phyloP scores from a whole-genome alignment of 2,329 filamentous ascomycete species.

The Gnomoniopsis smithogilvyi region DNA sequence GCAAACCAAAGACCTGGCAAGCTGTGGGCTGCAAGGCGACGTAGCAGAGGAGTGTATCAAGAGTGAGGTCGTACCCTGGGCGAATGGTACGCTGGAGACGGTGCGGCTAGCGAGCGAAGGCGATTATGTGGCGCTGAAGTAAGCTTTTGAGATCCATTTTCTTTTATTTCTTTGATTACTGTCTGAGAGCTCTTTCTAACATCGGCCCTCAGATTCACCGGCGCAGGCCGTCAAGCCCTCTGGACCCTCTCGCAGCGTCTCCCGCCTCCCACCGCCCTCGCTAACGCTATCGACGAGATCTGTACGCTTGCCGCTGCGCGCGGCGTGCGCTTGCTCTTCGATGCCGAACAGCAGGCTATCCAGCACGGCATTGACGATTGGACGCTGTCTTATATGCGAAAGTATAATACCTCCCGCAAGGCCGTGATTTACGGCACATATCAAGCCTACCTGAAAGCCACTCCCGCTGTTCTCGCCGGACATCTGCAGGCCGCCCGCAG shows the following conservation, averaged over 20 bases:
- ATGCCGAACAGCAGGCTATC: slow-evolving; percentile 78
- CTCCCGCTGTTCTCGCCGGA: slow-evolving; percentile 50
- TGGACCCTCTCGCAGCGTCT: slow-evolving; percentile 61
- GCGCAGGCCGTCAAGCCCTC: slow-evolving; percentile 72
- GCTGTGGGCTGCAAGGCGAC: slow-evolving; percentile 39
- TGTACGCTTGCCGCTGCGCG: slow-evolving; percentile 68
- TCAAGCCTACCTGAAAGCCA: slow-evolving; percentile 70
- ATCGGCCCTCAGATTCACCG: slow-evolving; percentile 59
- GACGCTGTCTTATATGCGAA: slow-evolving; percentile 72
- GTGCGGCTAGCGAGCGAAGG: slow-evolving; percentile 68
- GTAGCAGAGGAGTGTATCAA: slow-evolving; percentile 46
- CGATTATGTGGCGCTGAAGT: slow-evolving; percentile 66
- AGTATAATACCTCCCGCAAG: slow-evolving; percentile 57
- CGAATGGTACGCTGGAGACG: slow-evolving; percentile 69
- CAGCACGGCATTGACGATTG: slow-evolving; percentile 79
- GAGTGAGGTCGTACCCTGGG: slow-evolving; percentile 69
- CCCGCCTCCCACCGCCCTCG: slow-evolving; percentile 61
- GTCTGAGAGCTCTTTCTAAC: not conserved
- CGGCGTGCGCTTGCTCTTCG: slow-evolving; percentile 73
- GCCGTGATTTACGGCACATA: slow-evolving; percentile 79
- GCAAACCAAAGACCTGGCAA: slow-evolving; percentile 42
- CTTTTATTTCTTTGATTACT: not conserved
- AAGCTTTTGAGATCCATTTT: slow-evolving; percentile 18
- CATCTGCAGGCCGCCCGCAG: slow-evolving; percentile 59
- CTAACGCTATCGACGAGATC: slow-evolving; percentile 68